Conservation (phyloP, 164 flowering plant species). For the Vitis amurensis region DNA sequence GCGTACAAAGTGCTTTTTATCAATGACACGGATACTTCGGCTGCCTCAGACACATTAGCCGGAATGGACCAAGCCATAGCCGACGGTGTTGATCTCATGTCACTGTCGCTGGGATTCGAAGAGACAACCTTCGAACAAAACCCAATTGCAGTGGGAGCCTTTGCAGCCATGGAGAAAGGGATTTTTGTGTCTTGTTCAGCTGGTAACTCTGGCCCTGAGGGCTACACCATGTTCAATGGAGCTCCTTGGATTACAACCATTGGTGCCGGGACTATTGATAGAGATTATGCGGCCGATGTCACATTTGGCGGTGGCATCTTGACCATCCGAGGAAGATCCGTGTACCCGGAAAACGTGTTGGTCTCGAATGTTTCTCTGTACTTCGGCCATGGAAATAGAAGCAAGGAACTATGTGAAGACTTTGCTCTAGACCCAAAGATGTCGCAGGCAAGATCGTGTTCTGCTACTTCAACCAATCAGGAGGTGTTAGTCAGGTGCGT, state of each 20-base stretch:
- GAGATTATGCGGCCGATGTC: constrained; percentile 19
- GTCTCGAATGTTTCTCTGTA: too few species aligned
- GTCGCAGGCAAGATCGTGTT: too few species aligned
- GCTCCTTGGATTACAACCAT: constrained; percentile 54
- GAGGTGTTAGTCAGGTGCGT: too few species aligned
- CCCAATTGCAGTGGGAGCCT: constrained; percentile 43
- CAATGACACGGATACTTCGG: constrained; percentile 2
- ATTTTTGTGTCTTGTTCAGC: constrained; percentile 40
- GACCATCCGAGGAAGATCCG: constrained; percentile 4
- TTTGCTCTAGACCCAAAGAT: too few species aligned
- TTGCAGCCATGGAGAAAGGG: constrained; percentile 44
- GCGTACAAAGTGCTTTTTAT: constrained; percentile 41
- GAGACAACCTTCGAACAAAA: constrained; percentile 22
- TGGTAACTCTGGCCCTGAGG: constrained; percentile 34
- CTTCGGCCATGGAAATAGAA: too few species aligned
- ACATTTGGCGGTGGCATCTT: constrained; percentile 22
- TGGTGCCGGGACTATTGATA: constrained; percentile 39
- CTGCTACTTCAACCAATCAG: too few species aligned
- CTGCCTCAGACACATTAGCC: constrained; percentile 36
- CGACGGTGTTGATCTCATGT: constrained; percentile 46
- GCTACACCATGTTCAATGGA: constrained; percentile 26
- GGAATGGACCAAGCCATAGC: constrained; percentile 48
- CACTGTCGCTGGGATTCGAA: constrained; percentile 33
- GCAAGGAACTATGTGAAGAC: too few species aligned
- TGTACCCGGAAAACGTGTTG: too few species aligned